Conservation (phyloP, 164 flowering plant genomes). For the Berberis vulgaris region DNA sequence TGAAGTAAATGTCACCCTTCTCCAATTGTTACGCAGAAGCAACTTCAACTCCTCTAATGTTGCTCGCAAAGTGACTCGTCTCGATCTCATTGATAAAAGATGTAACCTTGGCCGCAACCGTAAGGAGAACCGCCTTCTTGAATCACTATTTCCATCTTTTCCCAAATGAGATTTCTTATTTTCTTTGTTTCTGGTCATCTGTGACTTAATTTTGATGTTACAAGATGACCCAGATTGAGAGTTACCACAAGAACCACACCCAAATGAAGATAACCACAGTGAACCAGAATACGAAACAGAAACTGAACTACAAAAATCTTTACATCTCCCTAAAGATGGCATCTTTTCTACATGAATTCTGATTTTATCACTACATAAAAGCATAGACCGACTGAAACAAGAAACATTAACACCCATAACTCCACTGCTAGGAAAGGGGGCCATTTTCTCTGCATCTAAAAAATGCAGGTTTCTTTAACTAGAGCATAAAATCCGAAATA, state of each 20-base stretch:
- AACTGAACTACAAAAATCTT: constrained; percentile 10
- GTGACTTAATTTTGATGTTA: constrained; percentile 19
- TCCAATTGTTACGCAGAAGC: constrained; percentile 44
- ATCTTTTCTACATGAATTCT: constrained; percentile 17
- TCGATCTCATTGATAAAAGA: constrained; percentile 38
- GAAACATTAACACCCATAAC: constrained; percentile 16
- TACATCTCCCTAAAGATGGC: constrained; percentile 16
- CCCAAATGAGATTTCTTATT: constrained; percentile 18
- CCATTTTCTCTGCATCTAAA: constrained; percentile 20
- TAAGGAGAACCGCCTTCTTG: constrained; percentile 38
- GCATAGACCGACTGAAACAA: constrained; percentile 12
- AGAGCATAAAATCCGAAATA: constrained; percentile 2
- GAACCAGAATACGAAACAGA: constrained; percentile 10
- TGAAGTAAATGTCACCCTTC: constrained; percentile 32
- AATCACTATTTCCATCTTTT: constrained; percentile 13
- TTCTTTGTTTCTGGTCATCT: constrained; percentile 19
- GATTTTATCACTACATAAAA: constrained; percentile 9
- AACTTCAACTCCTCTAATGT: constrained; percentile 28
- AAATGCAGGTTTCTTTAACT: constrained; percentile 1
- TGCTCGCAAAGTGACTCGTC: constrained; percentile 29
- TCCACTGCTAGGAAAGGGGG: constrained; percentile 28
- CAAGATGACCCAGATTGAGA: constrained; percentile 18
- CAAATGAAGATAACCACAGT: constrained; percentile 17
- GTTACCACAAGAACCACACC: constrained; percentile 17
- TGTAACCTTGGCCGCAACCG: constrained; percentile 73